Percentiles rank a stretch among this genome's conserved stretches.
phyloP scores from a whole-genome alignment of 768 basidiomycete genomes.

The Lentinula boryana region DNA sequence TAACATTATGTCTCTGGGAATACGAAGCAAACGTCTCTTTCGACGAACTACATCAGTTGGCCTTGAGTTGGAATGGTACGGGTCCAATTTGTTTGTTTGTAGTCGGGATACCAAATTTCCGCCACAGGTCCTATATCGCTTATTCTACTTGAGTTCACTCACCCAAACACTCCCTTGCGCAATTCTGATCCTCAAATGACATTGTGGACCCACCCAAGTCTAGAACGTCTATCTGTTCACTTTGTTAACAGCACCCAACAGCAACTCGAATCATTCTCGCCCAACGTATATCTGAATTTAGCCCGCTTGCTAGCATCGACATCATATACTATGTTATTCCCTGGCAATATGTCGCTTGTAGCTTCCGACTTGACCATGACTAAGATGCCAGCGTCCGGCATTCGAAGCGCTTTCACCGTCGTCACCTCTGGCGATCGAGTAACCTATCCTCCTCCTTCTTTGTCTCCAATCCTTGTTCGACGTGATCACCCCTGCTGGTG shows the following conservation, averaged over 20 bases:
- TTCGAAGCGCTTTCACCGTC: conserved; percentile 1
- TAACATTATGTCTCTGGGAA: not conserved
- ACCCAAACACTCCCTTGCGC: not conserved
- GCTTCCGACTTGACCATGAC: conserved; percentile 14
- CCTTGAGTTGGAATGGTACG: not conserved
- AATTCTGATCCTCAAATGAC: not conserved
- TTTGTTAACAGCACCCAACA: conserved; percentile 5
- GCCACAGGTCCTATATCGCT: not conserved
- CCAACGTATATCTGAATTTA: conserved; percentile 56
- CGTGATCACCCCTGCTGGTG: conserved; percentile 53
- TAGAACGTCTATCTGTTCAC: not conserved
- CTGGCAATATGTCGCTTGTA: conserved; percentile 30
- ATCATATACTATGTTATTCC: conserved; percentile 43
- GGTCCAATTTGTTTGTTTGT: not conserved
- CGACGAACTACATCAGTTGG: not conserved
- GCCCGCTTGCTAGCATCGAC: conserved; percentile 56
- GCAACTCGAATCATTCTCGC: conserved; percentile 13
- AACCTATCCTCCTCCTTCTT: conserved; percentile 27
- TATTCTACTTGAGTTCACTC: not conserved
- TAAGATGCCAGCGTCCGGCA: conserved; percentile 6
- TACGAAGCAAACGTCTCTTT: not conserved
- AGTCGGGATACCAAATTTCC: not conserved
- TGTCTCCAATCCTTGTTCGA: conserved; percentile 41
- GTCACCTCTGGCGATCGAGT: conserved; percentile 3
- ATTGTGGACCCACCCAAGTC: not conserved